These are phyloP conservation scores for Leccinum barrowsii DNA, from an alignment of 768 basidiomycete species.

Conservation along the genomic window DNA sequence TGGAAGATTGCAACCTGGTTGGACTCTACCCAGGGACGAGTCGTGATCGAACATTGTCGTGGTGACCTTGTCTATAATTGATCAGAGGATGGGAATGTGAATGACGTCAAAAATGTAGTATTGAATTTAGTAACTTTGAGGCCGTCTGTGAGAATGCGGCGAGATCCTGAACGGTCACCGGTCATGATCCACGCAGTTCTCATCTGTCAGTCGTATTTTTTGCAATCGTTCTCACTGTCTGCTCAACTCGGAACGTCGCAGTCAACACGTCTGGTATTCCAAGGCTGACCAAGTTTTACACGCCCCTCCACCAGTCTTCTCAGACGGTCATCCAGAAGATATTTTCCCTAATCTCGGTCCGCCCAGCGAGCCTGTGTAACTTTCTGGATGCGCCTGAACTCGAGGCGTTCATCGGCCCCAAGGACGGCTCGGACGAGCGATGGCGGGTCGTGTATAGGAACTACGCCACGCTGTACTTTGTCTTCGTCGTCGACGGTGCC, in stretches of 20 bases:
- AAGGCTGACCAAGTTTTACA: conserved; percentile 86
- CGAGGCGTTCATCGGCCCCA: conserved; percentile 62
- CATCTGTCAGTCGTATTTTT: conserved; percentile 57
- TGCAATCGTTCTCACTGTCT: conserved; percentile 15
- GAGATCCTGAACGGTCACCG: conserved; percentile 34
- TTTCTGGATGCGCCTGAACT: conserved; percentile 93
- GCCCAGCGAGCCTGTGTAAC: conserved; percentile 86
- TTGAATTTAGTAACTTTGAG: neutral
- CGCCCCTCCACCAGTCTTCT: conserved; percentile 58
- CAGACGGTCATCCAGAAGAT: conserved; percentile 82
- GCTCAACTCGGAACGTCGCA: conserved; percentile 31
- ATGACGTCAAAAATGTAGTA: neutral
- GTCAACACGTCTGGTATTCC: conserved; percentile 93
- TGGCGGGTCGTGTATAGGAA: conserved; percentile 91
- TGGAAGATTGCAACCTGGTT: conserved; percentile 75
- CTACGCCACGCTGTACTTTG: conserved; percentile 96
- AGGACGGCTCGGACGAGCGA: conserved; percentile 51
- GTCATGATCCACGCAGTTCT: conserved; percentile 82
- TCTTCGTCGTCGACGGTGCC: conserved; percentile 92
- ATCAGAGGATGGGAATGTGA: neutral
- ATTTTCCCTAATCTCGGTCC: conserved; percentile 79
- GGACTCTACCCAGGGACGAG: conserved; percentile 71
- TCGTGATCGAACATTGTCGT: conserved; percentile 20
- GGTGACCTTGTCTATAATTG: neutral
- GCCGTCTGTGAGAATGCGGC: neutral